Base-by-base conservation (phyloP, 2,329 filamentous ascomycete species). In the Phyllosticta ampelicida region DNA sequence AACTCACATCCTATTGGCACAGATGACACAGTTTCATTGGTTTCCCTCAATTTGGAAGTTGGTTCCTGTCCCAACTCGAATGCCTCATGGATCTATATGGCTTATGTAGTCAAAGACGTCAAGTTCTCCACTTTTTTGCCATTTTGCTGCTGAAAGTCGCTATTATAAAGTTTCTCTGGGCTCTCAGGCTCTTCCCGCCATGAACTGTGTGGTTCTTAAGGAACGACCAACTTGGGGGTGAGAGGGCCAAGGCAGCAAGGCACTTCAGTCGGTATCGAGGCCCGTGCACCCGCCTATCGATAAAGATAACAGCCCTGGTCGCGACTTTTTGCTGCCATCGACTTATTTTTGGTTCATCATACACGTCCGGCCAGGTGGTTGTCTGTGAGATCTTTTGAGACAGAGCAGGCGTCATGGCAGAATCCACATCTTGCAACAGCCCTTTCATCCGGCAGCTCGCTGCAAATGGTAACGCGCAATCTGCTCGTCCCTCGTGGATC, bases 361-460 rank as follows among this genome's bases (percentile, higher is more conserved):
- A 44, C 13, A 44, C 36, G 8, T 8, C n/a, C 16, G 36, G 8
- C n/a, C 13, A 16, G n/a, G 13, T n/a, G n/a, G 13, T 6, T n/a
- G 4, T n/a, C 16, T n/a, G 16, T 44, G 16, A 16, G n/a, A n/a
- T n/a, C 16, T 44, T 16, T 44, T n/a, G 36, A 4, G 16, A 8
- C 13, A 6, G 55, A 55, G 50, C 64, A 65, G 62, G 61, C 61
- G 19, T 51, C 36, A 58, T 58, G 56, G n/a, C 56, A 4, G 28
- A 19, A 36, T 5, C 55, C 16, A 50, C 29, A 9, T 59, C 57
- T 29, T 53, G 29, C 8, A 59, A 55, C 49, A 59, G 53, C 13
- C 57, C 57, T 13, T 59, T 59, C 48, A 59, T 59, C 23, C 23
- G 23, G 48, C 52, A 59, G 20, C 57, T 59, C 48, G 57, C 57